Evolutionary conservation across 2,329 filamentous ascomycete species (phyloP).

Genomic region (Venturia oleaginea): DNA sequence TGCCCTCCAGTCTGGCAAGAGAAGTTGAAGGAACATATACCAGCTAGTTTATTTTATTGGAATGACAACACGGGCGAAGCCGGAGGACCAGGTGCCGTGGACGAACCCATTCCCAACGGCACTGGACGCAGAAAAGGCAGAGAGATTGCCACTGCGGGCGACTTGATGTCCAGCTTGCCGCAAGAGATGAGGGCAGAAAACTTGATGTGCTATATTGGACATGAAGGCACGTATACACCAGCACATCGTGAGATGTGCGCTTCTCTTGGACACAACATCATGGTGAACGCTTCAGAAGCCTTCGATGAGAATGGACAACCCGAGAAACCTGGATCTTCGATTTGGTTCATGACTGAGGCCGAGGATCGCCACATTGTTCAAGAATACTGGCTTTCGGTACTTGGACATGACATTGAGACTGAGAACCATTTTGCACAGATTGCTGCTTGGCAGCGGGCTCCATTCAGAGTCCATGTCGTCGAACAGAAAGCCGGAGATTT

Average conservation of each 20-base stretch:
- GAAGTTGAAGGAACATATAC: constrained; percentile 67
- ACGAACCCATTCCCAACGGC: constrained; percentile 33
- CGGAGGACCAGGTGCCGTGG: constrained; percentile 46
- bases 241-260: constrained; percentile 97
- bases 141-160: constrained; percentile 66
- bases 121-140: constrained; percentile 41
- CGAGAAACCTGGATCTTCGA: constrained; percentile 71
- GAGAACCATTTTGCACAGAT: constrained; percentile 95
- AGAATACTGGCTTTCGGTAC: constrained; percentile 85
- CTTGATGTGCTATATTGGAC: constrained; percentile 95
- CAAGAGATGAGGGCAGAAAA: constrained; percentile 86
- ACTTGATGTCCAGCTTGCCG: constrained; percentile 90
- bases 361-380: constrained; percentile 85
- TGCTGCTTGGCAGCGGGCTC: constrained; percentile 90
- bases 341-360: constrained; percentile 98
- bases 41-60: constrained; percentile 77
- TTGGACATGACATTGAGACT: constrained; percentile 94
- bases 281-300: constrained; percentile 76
- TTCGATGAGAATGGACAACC: constrained; percentile 58
- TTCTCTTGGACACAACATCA: constrained; percentile 91
- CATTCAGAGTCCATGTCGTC: constrained; percentile 85
- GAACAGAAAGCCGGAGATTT: constrained; percentile 88
- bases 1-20: constrained; percentile 82
- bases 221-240: constrained; percentile 94
- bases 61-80: constrained; percentile 64